These are phyloP conservation scores for Saccharomycopsis fibuligera DNA, from an alignment of 805 yeast genomes.

Conservation along the genomic window DNA sequence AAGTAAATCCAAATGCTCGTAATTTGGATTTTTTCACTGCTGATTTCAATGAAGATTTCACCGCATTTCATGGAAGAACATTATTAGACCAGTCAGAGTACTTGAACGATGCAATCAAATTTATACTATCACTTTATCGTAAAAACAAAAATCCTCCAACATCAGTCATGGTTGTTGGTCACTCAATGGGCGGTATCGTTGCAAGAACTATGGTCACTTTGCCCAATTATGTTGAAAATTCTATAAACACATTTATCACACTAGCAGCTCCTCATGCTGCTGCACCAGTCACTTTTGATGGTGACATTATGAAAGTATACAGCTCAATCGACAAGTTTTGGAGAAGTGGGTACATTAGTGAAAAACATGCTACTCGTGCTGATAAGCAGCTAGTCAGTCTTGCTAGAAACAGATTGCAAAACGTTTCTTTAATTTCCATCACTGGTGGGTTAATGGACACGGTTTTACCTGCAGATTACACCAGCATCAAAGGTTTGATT, in stretches of 20 bases:
- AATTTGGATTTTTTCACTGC: constrained; percentile 83
- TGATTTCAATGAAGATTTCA: constrained; percentile 91
- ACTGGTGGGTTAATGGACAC: constrained; percentile 83
- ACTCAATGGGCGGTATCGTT: constrained; percentile 97
- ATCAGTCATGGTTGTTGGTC: constrained; percentile 78
- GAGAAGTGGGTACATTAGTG: constrained; percentile 50
- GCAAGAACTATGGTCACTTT: constrained; percentile 78
- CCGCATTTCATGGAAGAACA: constrained; percentile 94
- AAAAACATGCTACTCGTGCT: constrained; percentile 10
- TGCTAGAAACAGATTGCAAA: constrained; percentile 41
- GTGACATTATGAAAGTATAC: constrained; percentile 73
- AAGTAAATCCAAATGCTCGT: constrained; percentile 26
- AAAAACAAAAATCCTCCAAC: constrained; percentile 33
- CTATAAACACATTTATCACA: constrained; percentile 80
- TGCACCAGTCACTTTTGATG: constrained; percentile 90
- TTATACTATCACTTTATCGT: constrained; percentile 64
- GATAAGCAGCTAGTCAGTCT: constrained; percentile 20
- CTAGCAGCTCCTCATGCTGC: constrained; percentile 89
- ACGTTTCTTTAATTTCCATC: constrained; percentile 71
- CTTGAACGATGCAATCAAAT: constrained; percentile 77
- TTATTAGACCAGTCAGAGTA: constrained; percentile 91
- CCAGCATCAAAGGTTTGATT: constrained; percentile 62
- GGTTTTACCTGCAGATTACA: constrained; percentile 85
- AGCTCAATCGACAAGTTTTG: constrained; percentile 73
- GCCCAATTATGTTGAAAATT: constrained; percentile 62